Conservation (phyloP, 768 basidiomycete genomes). For the Phylloporus sp. region DNA sequence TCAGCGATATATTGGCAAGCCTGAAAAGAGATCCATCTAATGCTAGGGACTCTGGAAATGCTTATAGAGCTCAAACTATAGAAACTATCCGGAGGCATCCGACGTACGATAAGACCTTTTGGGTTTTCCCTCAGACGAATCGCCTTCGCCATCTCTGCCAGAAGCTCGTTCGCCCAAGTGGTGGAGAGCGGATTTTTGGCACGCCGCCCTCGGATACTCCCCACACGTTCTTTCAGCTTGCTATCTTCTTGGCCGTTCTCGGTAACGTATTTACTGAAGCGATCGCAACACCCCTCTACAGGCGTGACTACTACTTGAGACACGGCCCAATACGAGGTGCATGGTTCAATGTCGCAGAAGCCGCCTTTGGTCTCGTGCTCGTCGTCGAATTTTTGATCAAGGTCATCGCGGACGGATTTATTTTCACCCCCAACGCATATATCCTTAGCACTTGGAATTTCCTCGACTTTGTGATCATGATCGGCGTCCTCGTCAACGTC, state of each 20-base stretch:
- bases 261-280: slow-evolving; percentile 79
- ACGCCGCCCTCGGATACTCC: slow-evolving; percentile 56
- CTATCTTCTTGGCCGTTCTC: slow-evolving; percentile 70
- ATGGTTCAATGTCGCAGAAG: slow-evolving; percentile 88
- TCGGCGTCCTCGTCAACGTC: slow-evolving; percentile 70
- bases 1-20: slow-evolving; percentile 64
- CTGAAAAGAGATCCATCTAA: slow-evolving; percentile 48
- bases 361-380: slow-evolving; percentile 62
- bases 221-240: slow-evolving; percentile 67
- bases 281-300: slow-evolving; percentile 80
- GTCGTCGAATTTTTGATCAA: slow-evolving; percentile 86
- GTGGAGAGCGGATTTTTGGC: slow-evolving; percentile 88
- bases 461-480: slow-evolving; percentile 82
- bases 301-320: slow-evolving; percentile 58
- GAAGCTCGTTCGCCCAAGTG: slow-evolving; percentile 72
- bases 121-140: slow-evolving; percentile 82
- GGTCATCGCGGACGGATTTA: slow-evolving; percentile 85
- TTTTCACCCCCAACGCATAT: slow-evolving; percentile 90
- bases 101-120: slow-evolving; percentile 84
- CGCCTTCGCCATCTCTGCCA: slow-evolving; percentile 72
- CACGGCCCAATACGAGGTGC: slow-evolving; percentile 60
- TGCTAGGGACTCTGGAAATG: slow-evolving; percentile 56
- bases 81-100: slow-evolving; percentile 90
- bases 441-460: slow-evolving; percentile 89
- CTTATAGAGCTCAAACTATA: slow-evolving; percentile 62